phyloP scores from a whole-genome alignment of 2,329 filamentous ascomycete species.

The Pseudopithomyces maydicus region DNA sequence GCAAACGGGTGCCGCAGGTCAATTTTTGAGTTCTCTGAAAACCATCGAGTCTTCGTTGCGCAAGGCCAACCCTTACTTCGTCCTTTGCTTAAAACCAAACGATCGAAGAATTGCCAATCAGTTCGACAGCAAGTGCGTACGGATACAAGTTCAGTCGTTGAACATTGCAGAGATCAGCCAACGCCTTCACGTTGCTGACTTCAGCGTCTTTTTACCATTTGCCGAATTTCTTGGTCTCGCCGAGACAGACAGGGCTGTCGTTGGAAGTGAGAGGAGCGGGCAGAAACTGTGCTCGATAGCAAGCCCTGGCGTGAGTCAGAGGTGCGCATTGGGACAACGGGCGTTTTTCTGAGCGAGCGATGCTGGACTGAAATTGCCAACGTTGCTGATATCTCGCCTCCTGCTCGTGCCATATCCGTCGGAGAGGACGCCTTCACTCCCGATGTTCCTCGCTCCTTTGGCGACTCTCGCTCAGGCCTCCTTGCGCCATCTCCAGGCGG shows the following conservation, averaged over 20 bases:
- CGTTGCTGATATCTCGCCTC: constrained; percentile 60
- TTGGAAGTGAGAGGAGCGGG: constrained; percentile 94
- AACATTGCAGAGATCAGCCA: constrained; percentile 98
- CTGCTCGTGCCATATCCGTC: constrained; percentile 47
- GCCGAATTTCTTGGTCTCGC: constrained; percentile 91
- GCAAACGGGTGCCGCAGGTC: constrained; percentile 87
- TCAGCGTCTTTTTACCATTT: constrained; percentile 94
- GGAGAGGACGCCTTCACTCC: constrained; percentile 64
- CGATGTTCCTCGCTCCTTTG: constrained; percentile 58
- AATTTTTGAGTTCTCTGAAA: constrained; percentile 87
- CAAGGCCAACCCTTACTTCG: constrained; percentile 90
- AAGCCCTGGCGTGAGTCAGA: constrained; percentile 93
- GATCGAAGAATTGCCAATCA: constrained; percentile 97
- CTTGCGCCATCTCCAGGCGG: constrained; percentile 61
- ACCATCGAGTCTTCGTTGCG: constrained; percentile 88
- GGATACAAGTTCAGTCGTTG: constrained; percentile 91
- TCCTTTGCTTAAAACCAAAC: constrained; percentile 97
- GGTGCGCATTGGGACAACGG: constrained; percentile 86
- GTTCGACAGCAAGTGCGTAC: constrained; percentile 98
- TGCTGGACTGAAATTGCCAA: constrained; percentile 93
- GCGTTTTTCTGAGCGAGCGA: constrained; percentile 91
- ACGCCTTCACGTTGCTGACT: constrained; percentile 88
- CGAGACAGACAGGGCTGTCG: constrained; percentile 80
- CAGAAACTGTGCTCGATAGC: constrained; percentile 87
- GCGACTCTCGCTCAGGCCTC: constrained; percentile 63